Base-by-base conservation (phyloP, 2,329 filamentous ascomycete genomes). In the Dothiorella sarmentorum region DNA sequence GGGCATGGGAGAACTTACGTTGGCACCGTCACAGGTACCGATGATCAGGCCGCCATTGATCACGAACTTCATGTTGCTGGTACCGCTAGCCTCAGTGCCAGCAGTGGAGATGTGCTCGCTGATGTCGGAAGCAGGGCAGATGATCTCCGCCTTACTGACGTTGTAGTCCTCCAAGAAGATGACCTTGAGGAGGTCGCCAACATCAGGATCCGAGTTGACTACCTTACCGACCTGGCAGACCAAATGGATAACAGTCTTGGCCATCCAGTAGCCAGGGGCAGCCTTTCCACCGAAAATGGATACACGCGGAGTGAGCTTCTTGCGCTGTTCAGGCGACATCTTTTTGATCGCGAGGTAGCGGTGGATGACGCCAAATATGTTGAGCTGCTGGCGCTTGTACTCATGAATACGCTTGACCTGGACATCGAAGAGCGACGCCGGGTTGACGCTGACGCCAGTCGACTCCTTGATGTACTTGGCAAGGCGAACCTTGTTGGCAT, bases 1-100 rank as follows among this genome's bases (percentile, higher is more conserved):
- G 22, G 20, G 27, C 4, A 42, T n/a, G n/a, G 22, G 22, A 24
- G 2, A 5, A 80, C 87, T 82, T 81, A 94, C 91, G 70, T 99
- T 99, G 63, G 94, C 94, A 71, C 94, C 94, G 69, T 99, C 94
- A 71, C 93, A 97, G 18, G 94, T 99, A 67, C 94, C 94, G 66
- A 99, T 99, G 69, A 99, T 96, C 62, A 99, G 80, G 63, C 94
- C 94, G 63, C 94, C 94, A 68, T 97, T 99, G 69, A 99, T 82
- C 13, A 97, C 94, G 74, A 99, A 99, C 76, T 99, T 99, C 94
- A 99, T 99, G 84, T 99, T 99, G 69, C 90, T 96, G 11, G 91
- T 96, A 63, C 93, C 93, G 63, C 81, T 85, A 24, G 84, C 85
- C 67, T 99, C 94, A 1, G 94, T 99, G 51, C 94, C 94, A 35